phyloP scores from a whole-genome alignment of 2,329 filamentous ascomycete species.

The Arthrobotrys megalospora region DNA sequence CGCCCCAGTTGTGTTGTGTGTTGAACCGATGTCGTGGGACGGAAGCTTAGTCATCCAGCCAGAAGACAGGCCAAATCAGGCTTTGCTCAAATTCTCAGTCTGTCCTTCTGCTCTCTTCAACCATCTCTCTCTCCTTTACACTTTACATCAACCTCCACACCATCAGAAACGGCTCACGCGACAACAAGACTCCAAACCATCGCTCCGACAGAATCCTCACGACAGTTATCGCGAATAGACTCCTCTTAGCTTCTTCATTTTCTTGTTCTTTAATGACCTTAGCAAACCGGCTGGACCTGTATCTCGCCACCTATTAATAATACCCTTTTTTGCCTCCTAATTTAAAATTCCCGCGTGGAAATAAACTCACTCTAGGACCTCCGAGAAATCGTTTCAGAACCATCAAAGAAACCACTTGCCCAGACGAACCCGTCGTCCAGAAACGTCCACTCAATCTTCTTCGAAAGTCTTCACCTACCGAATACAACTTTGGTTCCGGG shows the following conservation, averaged over 20 bases:
- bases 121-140: slow-evolving; percentile 31
- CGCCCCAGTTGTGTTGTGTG: slow-evolving; percentile 36
- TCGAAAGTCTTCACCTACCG: slow-evolving; percentile 49
- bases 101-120: slow-evolving; percentile 9
- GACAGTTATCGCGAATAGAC: slow-evolving; percentile 27
- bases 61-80: slow-evolving; percentile 29
- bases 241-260: slow-evolving; percentile 31
- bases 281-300: slow-evolving; percentile 44
- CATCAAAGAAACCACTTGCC: slow-evolving; percentile 27
- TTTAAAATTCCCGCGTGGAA: slow-evolving; percentile 47
- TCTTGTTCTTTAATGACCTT: slow-evolving; percentile 33
- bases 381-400: slow-evolving; percentile 56
- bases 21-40: slow-evolving; percentile 36
- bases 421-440: slow-evolving; percentile 8
- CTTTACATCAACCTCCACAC: slow-evolving; percentile 34
- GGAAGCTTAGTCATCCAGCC: slow-evolving; percentile 49
- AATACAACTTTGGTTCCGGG: slow-evolving; percentile 57
- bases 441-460: slow-evolving; percentile 13
- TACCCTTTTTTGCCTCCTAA: slow-evolving; percentile 44
- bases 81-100: slow-evolving; percentile 28
- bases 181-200: slow-evolving; percentile 33
- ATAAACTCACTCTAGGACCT: slow-evolving; percentile 60
- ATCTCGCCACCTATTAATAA: slow-evolving; percentile 54
- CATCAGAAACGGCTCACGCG: slow-evolving; percentile 45
- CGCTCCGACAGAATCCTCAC: slow-evolving; percentile 23